These are phyloP conservation scores for Nakazawaea wyomingensis DNA, from an alignment of 805 yeast species.

Conservation along the genomic window DNA sequence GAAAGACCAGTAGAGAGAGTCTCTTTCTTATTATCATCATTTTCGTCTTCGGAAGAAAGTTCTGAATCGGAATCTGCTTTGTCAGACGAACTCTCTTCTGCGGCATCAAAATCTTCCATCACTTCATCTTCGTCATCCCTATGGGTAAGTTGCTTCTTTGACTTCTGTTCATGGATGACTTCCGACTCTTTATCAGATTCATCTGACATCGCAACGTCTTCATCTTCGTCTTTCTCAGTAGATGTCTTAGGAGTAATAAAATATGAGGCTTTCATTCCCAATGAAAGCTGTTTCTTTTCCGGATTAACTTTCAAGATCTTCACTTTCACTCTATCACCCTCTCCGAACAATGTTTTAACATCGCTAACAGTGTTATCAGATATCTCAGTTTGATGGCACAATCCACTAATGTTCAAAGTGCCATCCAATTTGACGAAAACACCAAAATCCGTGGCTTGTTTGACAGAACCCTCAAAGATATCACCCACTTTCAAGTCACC, in stretches of 20 bases:
- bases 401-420: constrained; percentile 70
- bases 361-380: constrained; percentile 64
- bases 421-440: constrained; percentile 81
- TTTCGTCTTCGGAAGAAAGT: not conserved
- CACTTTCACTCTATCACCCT: constrained; percentile 89
- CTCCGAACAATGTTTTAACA: constrained; percentile 63
- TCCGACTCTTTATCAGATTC: constrained; percentile 25
- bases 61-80: constrained; percentile 18
- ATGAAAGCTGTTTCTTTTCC: constrained; percentile 69
- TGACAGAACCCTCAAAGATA: constrained; percentile 71
- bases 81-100: constrained; percentile 18
- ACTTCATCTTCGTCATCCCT: constrained; percentile 28
- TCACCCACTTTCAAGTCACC: constrained; percentile 69
- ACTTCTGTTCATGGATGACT: constrained; percentile 25
- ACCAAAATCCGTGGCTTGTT: constrained; percentile 80
- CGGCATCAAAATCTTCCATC: constrained; percentile 25
- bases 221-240: constrained; percentile 25
- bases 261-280: constrained; percentile 94
- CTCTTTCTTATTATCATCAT: constrained; percentile 19
- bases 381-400: constrained; percentile 82
- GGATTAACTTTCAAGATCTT: constrained; percentile 60
- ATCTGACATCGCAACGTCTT: constrained; percentile 21
- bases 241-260: constrained; percentile 37
- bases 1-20: constrained; percentile 53
- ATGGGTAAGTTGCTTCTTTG: constrained; percentile 19